Percentiles rank a stretch among this genome's conserved stretches.
These are phyloP conservation scores for Lactarius quietus DNA, from an alignment of 768 basidiomycete genomes.

Conservation along the genomic window DNA sequence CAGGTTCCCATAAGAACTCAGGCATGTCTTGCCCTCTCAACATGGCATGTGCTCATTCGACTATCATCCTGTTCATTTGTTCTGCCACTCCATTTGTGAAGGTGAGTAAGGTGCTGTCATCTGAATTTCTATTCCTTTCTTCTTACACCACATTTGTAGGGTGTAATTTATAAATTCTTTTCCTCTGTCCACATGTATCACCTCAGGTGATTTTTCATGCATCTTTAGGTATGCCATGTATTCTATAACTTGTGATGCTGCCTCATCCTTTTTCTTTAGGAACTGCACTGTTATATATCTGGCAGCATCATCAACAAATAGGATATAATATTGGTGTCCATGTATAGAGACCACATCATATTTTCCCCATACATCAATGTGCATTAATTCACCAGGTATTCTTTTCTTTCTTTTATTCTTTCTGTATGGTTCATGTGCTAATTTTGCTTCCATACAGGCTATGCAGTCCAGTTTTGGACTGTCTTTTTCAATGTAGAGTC, in stretches of 20 bases:
- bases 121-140: neutral
- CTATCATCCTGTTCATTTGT: neutral
- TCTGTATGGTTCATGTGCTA: neutral
- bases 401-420: fast-evolving
- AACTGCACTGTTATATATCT: neutral
- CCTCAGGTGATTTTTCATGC: too few relatives aligned
- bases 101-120: neutral
- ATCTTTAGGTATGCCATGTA: too few relatives aligned
- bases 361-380: neutral
- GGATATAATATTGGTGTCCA: neutral
- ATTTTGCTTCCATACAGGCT: neutral
- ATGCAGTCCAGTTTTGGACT: neutral
- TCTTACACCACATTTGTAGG: neutral
- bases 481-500: too few relatives aligned
- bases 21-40: neutral
- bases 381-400: neutral
- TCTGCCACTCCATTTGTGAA: neutral
- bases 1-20: neutral
- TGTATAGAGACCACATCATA: neutral
- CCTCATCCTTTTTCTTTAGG: neutral
- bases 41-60: neutral
- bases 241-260: too few relatives aligned
- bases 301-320: neutral
- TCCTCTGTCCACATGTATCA: neutral
- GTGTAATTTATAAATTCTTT: neutral